Evolutionary conservation across 2,329 filamentous ascomycete genomes (phyloP).

Genomic region (Phaeophleospora eucalypticola): DNA sequence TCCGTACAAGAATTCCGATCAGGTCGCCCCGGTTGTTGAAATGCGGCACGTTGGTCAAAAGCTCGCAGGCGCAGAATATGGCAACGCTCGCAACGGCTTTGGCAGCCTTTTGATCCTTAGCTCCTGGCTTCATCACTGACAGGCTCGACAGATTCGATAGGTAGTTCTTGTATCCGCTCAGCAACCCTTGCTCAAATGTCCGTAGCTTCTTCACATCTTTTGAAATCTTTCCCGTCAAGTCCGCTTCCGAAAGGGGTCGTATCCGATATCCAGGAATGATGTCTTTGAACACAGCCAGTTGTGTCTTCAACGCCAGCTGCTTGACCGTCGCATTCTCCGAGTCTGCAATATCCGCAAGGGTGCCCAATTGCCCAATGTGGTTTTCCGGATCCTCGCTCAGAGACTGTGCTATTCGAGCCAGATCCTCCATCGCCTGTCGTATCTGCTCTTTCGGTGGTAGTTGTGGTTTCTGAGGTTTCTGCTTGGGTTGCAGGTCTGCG

Average conservation of each 20-base stretch:
- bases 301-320: conserved; percentile 81
- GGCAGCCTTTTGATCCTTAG: conserved; percentile 33
- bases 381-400: conserved; percentile 94
- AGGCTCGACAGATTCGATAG: conserved; percentile 69
- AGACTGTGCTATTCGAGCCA: conserved; percentile 73
- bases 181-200: conserved; percentile 80
- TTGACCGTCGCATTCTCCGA: conserved; percentile 69
- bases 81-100: conserved; percentile 64
- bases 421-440: conserved; percentile 80
- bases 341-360: conserved; percentile 67
- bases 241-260: conserved; percentile 71
- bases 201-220: conserved; percentile 84
- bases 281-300: conserved; percentile 89
- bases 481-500: conserved; percentile 46
- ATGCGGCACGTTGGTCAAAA: conserved; percentile 80
- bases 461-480: conserved; percentile 53
- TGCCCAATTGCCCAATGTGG: conserved; percentile 73
- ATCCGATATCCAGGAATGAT: conserved; percentile 96
- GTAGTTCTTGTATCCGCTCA: conserved; percentile 80
- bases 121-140: conserved; percentile 52
- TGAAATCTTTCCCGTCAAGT: conserved; percentile 73
- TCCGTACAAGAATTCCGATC: conserved; percentile 79
- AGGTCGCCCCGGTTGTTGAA: conserved; percentile 94
- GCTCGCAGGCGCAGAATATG: conserved; percentile 76
- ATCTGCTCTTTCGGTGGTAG: conserved; percentile 77